Evolutionary conservation across 2,329 filamentous ascomycete genomes (phyloP), one percentile per base, ranked within the genome.

Genomic region (Drechslerella dactyloides): DNA sequence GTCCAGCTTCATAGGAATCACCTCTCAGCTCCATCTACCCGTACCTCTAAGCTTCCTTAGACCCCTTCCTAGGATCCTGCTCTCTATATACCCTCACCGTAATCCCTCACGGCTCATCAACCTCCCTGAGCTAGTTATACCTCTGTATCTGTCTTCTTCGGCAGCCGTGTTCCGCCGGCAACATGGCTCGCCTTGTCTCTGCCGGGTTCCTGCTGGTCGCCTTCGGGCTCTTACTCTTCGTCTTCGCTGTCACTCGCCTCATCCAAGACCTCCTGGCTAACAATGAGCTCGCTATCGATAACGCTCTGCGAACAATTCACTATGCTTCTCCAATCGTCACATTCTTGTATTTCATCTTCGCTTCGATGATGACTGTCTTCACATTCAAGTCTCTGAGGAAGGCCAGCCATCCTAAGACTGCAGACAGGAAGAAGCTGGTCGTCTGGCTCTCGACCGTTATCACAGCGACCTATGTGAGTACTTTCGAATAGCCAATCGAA

Each of bases 271-370:
- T 65, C 23, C 17, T 61, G 19, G 57, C 44, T 13, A 42, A 63
- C 19, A 54, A 72, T 61, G 60, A 65, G 17, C 24, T 21, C 11
- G 60, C 68, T 7, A 61, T 72, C 17, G 19, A 55, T 0, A 65
- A 51, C 56, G 68, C 70, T 10, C 53, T 79, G 51, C 73, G 74
- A 56, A 33, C 69, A 73, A 64, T 88, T 50, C 85, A 85, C 78
- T 89, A 89, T 77, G 78, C 82, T 7, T 87, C 85, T 74, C 86
- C 88, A 10, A 81, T 83, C 8, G 68, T 81, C 19, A 78, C 87
- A 68, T 87, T 87, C 75, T 53, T 81, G 61, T 89, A 85, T 78
- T 89, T 87, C 77, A 77, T 84, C 56, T 73, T 82, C 59, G 80
- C 86, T 7, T 83, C 82, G 23, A 78, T 82, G 30, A 74, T 85